These are phyloP conservation scores for Fonsecaea nubica DNA, from an alignment of 2,329 filamentous ascomycete species.

Conservation along the genomic window DNA sequence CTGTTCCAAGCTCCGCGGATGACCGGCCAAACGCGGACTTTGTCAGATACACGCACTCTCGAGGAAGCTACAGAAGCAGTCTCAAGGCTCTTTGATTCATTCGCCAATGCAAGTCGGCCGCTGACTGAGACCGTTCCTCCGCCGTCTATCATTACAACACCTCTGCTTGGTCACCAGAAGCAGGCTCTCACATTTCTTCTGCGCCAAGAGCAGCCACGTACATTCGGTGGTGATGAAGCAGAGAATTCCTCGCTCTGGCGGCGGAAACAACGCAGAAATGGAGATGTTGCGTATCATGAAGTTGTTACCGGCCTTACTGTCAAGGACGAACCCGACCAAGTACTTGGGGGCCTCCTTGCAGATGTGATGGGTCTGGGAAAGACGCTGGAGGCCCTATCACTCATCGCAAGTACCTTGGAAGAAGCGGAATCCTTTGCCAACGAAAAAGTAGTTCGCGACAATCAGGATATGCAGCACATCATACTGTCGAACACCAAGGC, in stretches of 20 bases:
- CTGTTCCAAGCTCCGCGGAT: constrained; percentile 46
- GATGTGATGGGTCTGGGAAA: constrained; percentile 93
- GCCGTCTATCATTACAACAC: constrained; percentile 65
- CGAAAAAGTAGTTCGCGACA: constrained; percentile 44
- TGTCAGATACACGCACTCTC: constrained; percentile 66
- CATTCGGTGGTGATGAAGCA: constrained; percentile 64
- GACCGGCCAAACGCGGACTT: constrained; percentile 37
- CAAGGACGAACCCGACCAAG: constrained; percentile 66
- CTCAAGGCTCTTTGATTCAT: constrained; percentile 83
- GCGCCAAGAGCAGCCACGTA: constrained; percentile 72
- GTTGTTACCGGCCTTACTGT: constrained; percentile 79
- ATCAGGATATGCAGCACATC: constrained; percentile 37
- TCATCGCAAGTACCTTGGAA: constrained; percentile 70
- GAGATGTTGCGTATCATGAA: constrained; percentile 74
- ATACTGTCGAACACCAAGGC: constrained; percentile 74
- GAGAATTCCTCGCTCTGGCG: constrained; percentile 80
- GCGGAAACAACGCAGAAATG: constrained; percentile 61
- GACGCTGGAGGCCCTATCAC: constrained; percentile 81
- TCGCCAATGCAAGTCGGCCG: constrained; percentile 72
- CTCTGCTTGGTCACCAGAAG: constrained; percentile 83
- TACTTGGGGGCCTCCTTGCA: constrained; percentile 75
- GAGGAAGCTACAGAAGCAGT: constrained; percentile 89
- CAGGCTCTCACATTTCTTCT: constrained; percentile 89
- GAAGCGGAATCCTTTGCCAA: constrained; percentile 69
- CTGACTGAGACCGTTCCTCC: constrained; percentile 73